Conservation (phyloP, 352 stramenopile genomes). For the Pythium rhizo-oryzae region DNA sequence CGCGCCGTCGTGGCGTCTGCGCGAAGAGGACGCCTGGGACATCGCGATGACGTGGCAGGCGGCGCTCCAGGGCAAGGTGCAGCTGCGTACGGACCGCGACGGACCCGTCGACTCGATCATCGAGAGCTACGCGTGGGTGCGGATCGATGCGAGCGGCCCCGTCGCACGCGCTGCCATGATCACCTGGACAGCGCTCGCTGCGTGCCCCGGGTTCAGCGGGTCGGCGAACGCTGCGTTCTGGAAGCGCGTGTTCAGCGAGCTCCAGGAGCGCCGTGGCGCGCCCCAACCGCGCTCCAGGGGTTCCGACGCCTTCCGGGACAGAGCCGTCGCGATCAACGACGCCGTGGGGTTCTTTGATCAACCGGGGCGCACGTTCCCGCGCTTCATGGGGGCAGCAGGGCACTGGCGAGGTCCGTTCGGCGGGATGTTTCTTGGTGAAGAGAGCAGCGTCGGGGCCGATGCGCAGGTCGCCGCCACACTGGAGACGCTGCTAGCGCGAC, state of each 20-base stretch:
- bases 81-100: too few relatives aligned
- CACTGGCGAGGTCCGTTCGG: not conserved
- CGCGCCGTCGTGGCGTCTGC: too few relatives aligned
- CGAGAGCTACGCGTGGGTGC: too few relatives aligned
- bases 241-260: constrained; percentile 1
- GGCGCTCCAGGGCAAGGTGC: too few relatives aligned
- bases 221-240: not conserved
- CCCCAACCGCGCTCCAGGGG: too few relatives aligned
- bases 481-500: too few relatives aligned
- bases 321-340: not conserved
- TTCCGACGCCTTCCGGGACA: not conserved
- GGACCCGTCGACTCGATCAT: too few relatives aligned
- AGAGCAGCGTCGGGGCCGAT: too few relatives aligned
- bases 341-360: not conserved
- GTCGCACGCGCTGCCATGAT: not conserved
- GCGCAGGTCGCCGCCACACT: too few relatives aligned
- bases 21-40: too few relatives aligned
- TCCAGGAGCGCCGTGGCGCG: not conserved
- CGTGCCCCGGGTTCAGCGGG: not conserved
- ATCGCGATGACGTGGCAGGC: too few relatives aligned
- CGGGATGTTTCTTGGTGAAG: not conserved
- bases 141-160: too few relatives aligned
- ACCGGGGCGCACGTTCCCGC: not conserved
- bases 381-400: not conserved
- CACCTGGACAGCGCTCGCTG: not conserved